Evolutionary conservation across 2,329 filamentous ascomycete genomes (phyloP).

Genomic region (Westerdykella sp.): DNA sequence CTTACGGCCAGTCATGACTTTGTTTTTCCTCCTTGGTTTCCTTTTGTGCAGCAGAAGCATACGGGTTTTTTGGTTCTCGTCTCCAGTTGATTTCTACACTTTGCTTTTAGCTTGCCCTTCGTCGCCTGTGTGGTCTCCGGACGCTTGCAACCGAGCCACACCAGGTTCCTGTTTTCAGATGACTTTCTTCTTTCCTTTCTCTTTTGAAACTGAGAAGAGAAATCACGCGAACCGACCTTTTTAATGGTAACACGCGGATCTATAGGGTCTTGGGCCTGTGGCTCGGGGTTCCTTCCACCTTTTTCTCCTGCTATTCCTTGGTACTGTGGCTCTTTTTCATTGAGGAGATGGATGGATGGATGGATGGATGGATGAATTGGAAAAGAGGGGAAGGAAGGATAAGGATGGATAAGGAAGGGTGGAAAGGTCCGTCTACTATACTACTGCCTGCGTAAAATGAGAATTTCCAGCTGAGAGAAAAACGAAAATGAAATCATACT

Average conservation of each 20-base stretch:
- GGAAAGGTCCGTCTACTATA: too few species aligned
- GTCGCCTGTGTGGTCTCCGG: conserved; percentile 19
- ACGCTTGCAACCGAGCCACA: conserved; percentile 3
- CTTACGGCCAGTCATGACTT: conserved; percentile 36
- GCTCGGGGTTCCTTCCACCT: neutral
- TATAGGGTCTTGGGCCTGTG: neutral
- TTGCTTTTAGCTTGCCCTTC: conserved; percentile 26
- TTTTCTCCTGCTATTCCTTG: neutral
- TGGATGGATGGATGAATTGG: too few species aligned
- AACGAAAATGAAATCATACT: too few species aligned
- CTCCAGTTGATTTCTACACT: conserved; percentile 1
- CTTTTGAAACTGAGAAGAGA: conserved; percentile 10
- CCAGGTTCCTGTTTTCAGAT: conserved; percentile 24
- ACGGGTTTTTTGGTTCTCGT: conserved; percentile 13
- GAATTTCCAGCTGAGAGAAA: too few species aligned
- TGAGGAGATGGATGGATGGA: too few species aligned
- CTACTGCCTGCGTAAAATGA: too few species aligned
- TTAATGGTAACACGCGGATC: neutral
- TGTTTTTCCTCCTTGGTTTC: conserved; percentile 22
- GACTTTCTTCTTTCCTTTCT: conserved; percentile 17
- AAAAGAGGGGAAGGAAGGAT: too few species aligned
- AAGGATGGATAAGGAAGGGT: too few species aligned
- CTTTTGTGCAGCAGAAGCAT: conserved; percentile 8
- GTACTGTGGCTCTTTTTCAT: too few species aligned
- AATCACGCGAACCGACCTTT: neutral